These are phyloP conservation scores for Taphrina betulina DNA, from an alignment of 1,139 yeast species.

Conservation along the genomic window DNA sequence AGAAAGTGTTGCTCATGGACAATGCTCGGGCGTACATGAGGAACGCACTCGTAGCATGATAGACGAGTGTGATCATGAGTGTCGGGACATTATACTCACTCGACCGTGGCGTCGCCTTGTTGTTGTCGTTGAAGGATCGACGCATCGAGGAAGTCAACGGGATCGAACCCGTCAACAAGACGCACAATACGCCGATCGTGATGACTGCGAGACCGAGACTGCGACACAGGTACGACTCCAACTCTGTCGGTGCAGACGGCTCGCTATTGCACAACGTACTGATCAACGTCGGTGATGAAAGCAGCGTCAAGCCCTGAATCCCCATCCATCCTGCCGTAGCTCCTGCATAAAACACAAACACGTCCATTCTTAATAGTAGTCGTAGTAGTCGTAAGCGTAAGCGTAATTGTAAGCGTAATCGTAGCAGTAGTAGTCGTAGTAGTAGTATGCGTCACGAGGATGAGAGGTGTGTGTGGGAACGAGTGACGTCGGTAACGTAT, in stretches of 20 bases:
- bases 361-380: constrained; percentile 11
- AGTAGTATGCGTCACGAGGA: not conserved
- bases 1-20: not conserved
- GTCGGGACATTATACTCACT: constrained; percentile 26
- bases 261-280: constrained; percentile 11
- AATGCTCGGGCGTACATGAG: constrained; percentile 8
- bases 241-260: constrained; percentile 6
- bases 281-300: constrained; percentile 20
- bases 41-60: constrained; percentile 9
- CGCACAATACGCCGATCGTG: constrained; percentile 2
- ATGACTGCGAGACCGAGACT: constrained; percentile 22
- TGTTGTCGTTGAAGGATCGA: no score
- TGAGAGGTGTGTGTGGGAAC: not conserved
- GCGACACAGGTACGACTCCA: constrained; percentile 22
- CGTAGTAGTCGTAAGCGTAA: no score
- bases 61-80: constrained; percentile 19
- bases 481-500: not conserved
- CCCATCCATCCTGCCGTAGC: constrained; percentile 28
- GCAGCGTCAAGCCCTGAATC: constrained; percentile 16
- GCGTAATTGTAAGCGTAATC: no score
- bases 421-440: not conserved
- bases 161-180: constrained; percentile 24
- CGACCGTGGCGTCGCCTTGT: not conserved
- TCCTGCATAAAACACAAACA: constrained; percentile 16
- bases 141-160: constrained; percentile 24